phyloP scores from a whole-genome alignment of 768 basidiomycete genomes.

The Tremella mesenterica region DNA sequence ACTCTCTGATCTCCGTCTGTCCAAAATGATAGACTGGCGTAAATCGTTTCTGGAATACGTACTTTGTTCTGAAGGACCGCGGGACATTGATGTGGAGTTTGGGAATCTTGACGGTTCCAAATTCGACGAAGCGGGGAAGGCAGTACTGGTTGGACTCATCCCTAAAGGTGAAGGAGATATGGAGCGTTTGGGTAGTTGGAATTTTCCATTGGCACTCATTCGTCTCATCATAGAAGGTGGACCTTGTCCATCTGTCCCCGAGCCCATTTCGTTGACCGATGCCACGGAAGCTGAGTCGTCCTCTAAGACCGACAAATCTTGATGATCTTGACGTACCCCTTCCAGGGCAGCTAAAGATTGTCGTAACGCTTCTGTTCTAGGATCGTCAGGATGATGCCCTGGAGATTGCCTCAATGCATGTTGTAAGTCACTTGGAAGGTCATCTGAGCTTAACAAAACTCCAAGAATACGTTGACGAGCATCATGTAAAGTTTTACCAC shows the following conservation, averaged over 20 bases:
- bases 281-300: neutral
- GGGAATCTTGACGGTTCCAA: neutral
- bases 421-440: constrained; percentile 20
- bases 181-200: constrained; percentile 27
- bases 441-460: constrained; percentile 24
- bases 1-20: constrained; percentile 11
- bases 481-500: constrained; percentile 26
- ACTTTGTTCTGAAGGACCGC: neutral
- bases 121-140: neutral
- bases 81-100: neutral
- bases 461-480: constrained; percentile 30
- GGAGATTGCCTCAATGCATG: neutral
- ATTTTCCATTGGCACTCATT: constrained; percentile 25
- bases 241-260: neutral
- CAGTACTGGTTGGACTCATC: neutral
- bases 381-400: constrained; percentile 4
- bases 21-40: neutral
- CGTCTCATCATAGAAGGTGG: constrained; percentile 2
- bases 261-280: neutral
- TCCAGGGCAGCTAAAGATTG: constrained; percentile 30
- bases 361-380: constrained; percentile 16
- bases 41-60: neutral
- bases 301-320: neutral
- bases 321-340: constrained; percentile 7
- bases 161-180: constrained; percentile 12